These are phyloP conservation scores for Komagataea norvegica DNA, from an alignment of 1,139 yeast genomes.

Conservation along the genomic window DNA sequence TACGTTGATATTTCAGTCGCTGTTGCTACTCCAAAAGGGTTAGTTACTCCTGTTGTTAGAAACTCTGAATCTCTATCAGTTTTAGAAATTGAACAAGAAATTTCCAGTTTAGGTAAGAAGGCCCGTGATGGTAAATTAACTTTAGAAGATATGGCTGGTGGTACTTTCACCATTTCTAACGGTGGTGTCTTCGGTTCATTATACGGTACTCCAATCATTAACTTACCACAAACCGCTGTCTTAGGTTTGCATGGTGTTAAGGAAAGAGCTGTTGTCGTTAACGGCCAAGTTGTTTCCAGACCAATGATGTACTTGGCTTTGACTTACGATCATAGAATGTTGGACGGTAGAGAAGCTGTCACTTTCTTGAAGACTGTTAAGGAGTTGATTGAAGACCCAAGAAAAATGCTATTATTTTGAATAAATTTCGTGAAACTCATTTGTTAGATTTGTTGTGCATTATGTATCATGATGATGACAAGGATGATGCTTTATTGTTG, in stretches of 20 bases:
- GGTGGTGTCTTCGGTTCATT: conserved; percentile 99
- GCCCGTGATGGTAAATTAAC: conserved; percentile 97
- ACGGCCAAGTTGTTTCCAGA: conserved; percentile 93
- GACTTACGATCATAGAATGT: conserved; percentile 96
- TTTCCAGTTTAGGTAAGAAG: conserved; percentile 74
- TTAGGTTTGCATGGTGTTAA: conserved; percentile 96
- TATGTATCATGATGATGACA: conserved; percentile 3
- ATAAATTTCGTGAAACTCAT: not conserved
- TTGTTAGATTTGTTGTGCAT: not conserved
- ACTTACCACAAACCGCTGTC: conserved; percentile 97
- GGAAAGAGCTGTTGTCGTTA: conserved; percentile 95
- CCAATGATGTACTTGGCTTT: conserved; percentile 99
- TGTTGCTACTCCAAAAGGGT: conserved; percentile 99
- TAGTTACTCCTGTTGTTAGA: conserved; percentile 97
- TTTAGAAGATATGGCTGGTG: conserved; percentile 98
- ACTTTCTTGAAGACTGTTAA: conserved; percentile 92
- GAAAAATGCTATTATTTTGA: conserved; percentile 81
- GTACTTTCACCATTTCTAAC: conserved; percentile 97
- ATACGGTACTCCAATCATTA: conserved; percentile 97
- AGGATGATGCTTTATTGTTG: not conserved
- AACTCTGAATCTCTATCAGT: conserved; percentile 91
- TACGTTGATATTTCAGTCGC: conserved; percentile 95
- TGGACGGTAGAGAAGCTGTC: conserved; percentile 99
- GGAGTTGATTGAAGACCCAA: conserved; percentile 98
- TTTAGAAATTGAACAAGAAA: conserved; percentile 86